Base-by-base conservation (phyloP, 2,329 filamentous ascomycete species). In the Claviceps africana region DNA sequence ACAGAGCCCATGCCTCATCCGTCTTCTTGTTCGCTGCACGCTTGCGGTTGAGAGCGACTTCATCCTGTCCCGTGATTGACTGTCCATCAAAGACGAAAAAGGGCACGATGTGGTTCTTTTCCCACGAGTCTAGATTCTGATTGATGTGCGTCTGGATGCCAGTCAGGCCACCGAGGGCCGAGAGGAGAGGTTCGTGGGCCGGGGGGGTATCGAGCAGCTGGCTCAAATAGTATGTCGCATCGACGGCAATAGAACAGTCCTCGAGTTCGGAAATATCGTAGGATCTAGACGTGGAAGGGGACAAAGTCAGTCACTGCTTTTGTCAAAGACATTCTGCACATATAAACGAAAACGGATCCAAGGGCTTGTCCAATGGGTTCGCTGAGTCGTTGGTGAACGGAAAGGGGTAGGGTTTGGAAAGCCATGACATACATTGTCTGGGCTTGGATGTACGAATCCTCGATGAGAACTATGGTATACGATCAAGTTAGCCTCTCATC, bases 21-120 rank as follows among this genome's bases (percentile, higher is more conserved):
- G 88, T 88, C 58, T 83, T 82, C 56, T 78, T 69, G 56, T 84
- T 82, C 58, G 88, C 85, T 31, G 75, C 74, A 48, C 77, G 77
- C 28, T 79, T 80, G 46, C 79, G 78, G 58, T 81, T 77, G 51
- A 85, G 75, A 25, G 82, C 73, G 54, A 83, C 75, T 47, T 86
- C 81, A 61, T 90, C 83, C 62, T 86, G 85, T 53, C 85, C 86
- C 40, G 82, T 82, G 55, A 89, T 78, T 40, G 88, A 81, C 61
- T 95, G 79, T 37, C 93, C 93, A 65, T 91, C 87, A 68, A 98
- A 98, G 50, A 98, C 77, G 66, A 98, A 97, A 56, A 94, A 72
- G 2, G 87, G 87, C n/a, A 74, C 80, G 50, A 95, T 83, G 21
- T 79, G 78, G 60, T 83, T 72, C 46, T 77, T 76, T 55, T 81